Base-by-base conservation (phyloP, 176 grass and related monocot species). In the Dendrocalamus sinicus region DNA sequence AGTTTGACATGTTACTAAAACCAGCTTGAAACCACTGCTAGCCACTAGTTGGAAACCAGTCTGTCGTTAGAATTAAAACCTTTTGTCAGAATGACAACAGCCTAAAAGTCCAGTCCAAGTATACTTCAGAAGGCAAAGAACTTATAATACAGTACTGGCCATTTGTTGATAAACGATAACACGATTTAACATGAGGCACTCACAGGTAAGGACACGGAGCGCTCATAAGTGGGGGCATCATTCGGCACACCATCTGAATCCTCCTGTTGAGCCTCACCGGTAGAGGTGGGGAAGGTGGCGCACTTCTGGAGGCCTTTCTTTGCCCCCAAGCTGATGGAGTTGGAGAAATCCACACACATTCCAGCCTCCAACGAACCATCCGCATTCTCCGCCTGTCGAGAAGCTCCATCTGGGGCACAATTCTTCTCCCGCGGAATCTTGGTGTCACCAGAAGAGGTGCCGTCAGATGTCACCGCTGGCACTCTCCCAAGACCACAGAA, bases 131-230 rank as follows among this genome's bases (percentile, higher is more conserved):
- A 69, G 17, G 4, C 35, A 8, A 4, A 24, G 19, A 9, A 72
- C 9, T 7, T 7, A 35, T 13, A 30, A 24, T 19, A 16, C 22
- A 67, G 23, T 32, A 16, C 4, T 19, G 48, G n/a, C 2, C 23
- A 16, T 78, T 58, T 45, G 14, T 7, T 45, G 19, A 54, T 3
- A 50, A 70, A 70, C 1, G 45, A 57, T 66, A 30, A 23, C 30
- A 50, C 7, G 7, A 7, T 15, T 60, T 6, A 70, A 23, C 30
- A 72, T 3, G 4, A 82, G 72, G 60, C 68, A 90, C 91, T 88
- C 78, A 93, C 91, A 55, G 91, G 91, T 1, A 93, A 65, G 20
- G 88, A 93, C 19, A 85, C 9, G 0, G 88, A 90, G 19, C 91
- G 88, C 78, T 78, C 88, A 44, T 82, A 93, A 62, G 77, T 47